Percentiles rank a stretch among this genome's conserved stretches.
phyloP scores from a whole-genome alignment of 495 filamentous ascomycete genomes.

The Durotheca rogersii region DNA sequence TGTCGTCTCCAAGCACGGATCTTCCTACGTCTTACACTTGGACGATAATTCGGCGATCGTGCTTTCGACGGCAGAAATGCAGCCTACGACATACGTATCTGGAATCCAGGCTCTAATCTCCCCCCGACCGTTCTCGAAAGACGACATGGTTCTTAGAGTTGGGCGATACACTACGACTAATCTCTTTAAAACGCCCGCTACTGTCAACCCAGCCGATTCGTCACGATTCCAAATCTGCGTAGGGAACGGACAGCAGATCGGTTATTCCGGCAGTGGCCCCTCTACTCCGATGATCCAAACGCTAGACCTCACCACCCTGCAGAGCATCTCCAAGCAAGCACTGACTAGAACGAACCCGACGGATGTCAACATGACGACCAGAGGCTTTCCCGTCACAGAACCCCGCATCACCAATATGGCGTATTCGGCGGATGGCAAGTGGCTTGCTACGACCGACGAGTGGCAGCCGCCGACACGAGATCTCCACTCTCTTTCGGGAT shows the following conservation, averaged over 20 bases:
- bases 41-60: conserved; percentile 90
- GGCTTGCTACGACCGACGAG: conserved; percentile 88
- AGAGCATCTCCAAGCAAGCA: conserved; percentile 78
- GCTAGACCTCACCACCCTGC: conserved; percentile 72
- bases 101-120: conserved; percentile 70
- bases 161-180: conserved; percentile 17
- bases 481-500: conserved; percentile 48
- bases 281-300: conserved; percentile 65
- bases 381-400: conserved; percentile 64
- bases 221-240: conserved; percentile 49
- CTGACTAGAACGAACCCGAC: conserved; percentile 85
- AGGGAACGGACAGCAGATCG: conserved; percentile 48
- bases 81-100: conserved; percentile 73
- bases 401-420: conserved; percentile 72
- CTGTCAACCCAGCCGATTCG: conserved; percentile 41
- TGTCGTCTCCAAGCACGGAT: conserved; percentile 73
- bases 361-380: conserved; percentile 69
- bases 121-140: conserved; percentile 42
- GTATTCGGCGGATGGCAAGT: conserved; percentile 75
- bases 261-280: conserved; percentile 38
- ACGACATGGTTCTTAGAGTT: conserved; percentile 43
- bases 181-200: conserved; percentile 35
- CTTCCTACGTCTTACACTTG: conserved; percentile 77
- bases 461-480: conserved; percentile 76
- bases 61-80: conserved; percentile 83